A percentile compares a stretch with the other conserved stretches of the same genome.
phyloP scores from a whole-genome alignment of 495 filamentous ascomycete species.

The Neurospora sublineolata region DNA sequence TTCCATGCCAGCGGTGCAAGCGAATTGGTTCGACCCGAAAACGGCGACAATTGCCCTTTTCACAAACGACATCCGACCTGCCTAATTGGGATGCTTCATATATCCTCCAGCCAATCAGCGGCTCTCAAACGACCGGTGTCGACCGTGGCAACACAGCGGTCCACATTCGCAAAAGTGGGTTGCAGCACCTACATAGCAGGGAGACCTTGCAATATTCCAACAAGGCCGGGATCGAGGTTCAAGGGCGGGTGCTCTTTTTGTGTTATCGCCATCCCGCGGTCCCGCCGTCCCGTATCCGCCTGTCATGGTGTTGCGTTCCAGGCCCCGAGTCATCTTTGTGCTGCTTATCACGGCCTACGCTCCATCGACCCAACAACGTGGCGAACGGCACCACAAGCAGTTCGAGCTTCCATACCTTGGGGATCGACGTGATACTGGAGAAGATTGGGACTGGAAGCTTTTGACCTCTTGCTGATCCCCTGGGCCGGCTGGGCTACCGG shows the following conservation, averaged over 20 bases:
- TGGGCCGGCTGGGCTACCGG: background rate
- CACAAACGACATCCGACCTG: background rate
- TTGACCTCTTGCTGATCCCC: background rate
- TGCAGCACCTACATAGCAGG: background rate
- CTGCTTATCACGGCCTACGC: background rate
- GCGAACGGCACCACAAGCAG: background rate
- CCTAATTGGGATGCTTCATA: background rate
- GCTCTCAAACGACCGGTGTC: background rate
- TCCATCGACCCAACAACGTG: background rate
- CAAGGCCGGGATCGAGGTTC: background rate
- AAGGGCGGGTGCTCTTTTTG: background rate
- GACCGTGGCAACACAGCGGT: background rate
- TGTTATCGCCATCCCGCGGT: background rate
- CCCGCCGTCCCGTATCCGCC: background rate
- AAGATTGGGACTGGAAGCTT: background rate
- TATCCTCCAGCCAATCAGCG: background rate
- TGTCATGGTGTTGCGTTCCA: background rate
- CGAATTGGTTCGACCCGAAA: background rate
- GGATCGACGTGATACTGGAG: background rate
- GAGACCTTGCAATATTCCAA: background rate
- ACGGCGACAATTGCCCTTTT: background rate
- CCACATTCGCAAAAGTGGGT: background rate
- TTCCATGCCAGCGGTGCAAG: background rate
- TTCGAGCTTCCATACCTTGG: background rate
- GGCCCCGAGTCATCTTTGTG: background rate